Percentiles rank a stretch among this genome's conserved stretches.
Conservation (phyloP, 495 filamentous ascomycete species). For the Penicillium daleae region DNA sequence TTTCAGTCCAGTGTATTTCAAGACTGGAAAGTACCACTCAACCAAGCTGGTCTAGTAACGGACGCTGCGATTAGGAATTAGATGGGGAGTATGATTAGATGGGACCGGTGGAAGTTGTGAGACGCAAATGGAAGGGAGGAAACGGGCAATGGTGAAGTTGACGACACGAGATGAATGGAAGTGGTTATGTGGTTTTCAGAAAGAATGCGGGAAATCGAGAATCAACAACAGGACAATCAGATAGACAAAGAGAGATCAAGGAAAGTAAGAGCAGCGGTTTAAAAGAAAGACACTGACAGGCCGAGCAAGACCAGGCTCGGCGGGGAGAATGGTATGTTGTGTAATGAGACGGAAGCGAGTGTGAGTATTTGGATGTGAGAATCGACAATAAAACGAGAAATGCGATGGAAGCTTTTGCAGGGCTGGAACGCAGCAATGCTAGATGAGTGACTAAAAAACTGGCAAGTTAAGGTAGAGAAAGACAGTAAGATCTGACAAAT, state of each 20-base stretch:
- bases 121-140: background rate
- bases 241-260: background rate
- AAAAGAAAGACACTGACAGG: background rate
- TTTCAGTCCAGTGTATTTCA: background rate
- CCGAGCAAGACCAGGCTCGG: conserved; percentile 1
- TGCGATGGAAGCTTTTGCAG: conserved; percentile 23
- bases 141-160: background rate
- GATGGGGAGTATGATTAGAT: background rate
- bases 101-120: background rate
- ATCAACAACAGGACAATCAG: background rate
- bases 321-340: background rate
- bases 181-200: background rate
- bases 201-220: background rate
- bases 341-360: conserved; percentile 16
- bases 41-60: conserved; percentile 4
- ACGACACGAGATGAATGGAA: background rate
- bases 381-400: conserved; percentile 4
- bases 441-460: background rate
- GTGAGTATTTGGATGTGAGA: conserved; percentile 6
- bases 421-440: conserved; percentile 31
- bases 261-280: background rate
- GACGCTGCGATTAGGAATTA: conserved; percentile 10
- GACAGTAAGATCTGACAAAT: background rate
- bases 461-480: conserved; percentile 2
- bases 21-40: background rate